Conservation (phyloP, 169 alveolate genomes). For the Plasmodium gaboni region DNA sequence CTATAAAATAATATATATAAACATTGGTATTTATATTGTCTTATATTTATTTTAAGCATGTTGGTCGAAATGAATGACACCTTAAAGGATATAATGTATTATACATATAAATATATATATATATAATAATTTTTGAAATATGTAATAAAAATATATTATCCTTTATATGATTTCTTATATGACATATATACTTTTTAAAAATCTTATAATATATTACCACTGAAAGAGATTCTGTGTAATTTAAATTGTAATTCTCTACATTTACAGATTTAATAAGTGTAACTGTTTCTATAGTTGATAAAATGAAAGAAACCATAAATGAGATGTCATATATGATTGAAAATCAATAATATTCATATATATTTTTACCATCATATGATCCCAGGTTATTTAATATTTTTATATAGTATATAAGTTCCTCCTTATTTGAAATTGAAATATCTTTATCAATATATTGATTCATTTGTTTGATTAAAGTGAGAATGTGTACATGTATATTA, state of each 20-base stretch:
- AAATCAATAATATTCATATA: neutral
- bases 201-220: conserved; percentile 21
- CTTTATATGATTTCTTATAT: no score
- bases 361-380: conserved; percentile 68
- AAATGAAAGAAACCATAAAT: neutral
- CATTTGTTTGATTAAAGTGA: conserved; percentile 27
- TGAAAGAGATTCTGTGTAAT: conserved; percentile 44
- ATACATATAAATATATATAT: no score
- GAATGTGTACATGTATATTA: conserved; percentile 1
- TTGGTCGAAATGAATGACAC: no score
- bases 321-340: neutral
- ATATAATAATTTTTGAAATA: no score
- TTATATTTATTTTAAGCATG: neutral
- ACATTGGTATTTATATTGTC: neutral
- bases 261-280: conserved; percentile 32
- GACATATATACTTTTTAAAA: no score
- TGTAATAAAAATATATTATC: no score
- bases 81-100: no score
- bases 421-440: conserved; percentile 31
- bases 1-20: conserved; percentile 11
- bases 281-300: conserved; percentile 41
- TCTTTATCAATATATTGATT: conserved; percentile 35
- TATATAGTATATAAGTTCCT: conserved; percentile 67
- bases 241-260: conserved; percentile 53
- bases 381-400: conserved; percentile 68